Conservation (phyloP, 1,284 basidiomycete genomes). For the Cryptococcus floricola region DNA sequence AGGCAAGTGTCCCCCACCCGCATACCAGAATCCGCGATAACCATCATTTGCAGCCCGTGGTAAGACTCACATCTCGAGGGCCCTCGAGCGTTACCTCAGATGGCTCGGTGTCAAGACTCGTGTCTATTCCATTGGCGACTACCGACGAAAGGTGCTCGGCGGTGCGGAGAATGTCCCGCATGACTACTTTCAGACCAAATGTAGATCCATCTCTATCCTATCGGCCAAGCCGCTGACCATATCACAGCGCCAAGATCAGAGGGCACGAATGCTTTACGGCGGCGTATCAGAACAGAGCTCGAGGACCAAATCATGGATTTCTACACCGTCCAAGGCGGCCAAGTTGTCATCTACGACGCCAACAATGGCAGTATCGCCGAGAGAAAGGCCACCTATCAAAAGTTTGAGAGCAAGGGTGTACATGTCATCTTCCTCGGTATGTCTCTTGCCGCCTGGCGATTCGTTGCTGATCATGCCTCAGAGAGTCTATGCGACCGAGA, state of each 20-base stretch:
- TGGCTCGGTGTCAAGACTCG: conserved; percentile 97
- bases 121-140: conserved; percentile 92
- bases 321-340: conserved; percentile 71
- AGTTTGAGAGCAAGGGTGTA: conserved; percentile 74
- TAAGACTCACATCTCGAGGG: conserved; percentile 93
- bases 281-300: conserved; percentile 70
- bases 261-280: conserved; percentile 72
- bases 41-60: conserved; percentile 60
- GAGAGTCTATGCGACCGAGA: conserved; percentile 83
- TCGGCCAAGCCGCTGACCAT: background rate
- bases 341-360: conserved; percentile 99
- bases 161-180: conserved; percentile 79
- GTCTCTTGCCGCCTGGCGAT: conserved; percentile 27
- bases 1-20: conserved; percentile 30
- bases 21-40: background rate
- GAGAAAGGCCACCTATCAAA: conserved; percentile 70
- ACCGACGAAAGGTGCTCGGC: conserved; percentile 83
- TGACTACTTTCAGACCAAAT: conserved; percentile 80
- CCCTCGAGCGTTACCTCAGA: conserved; percentile 90
- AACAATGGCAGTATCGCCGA: conserved; percentile 79
- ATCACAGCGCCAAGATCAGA: conserved; percentile 64
- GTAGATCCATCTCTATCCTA: conserved; percentile 50
- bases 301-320: conserved; percentile 86
- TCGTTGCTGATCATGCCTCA: conserved; percentile 39
- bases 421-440: conserved; percentile 90